Evolutionary conservation across 2,329 filamentous ascomycete genomes (phyloP).

Genomic region (Diaporthe australafricana): DNA sequence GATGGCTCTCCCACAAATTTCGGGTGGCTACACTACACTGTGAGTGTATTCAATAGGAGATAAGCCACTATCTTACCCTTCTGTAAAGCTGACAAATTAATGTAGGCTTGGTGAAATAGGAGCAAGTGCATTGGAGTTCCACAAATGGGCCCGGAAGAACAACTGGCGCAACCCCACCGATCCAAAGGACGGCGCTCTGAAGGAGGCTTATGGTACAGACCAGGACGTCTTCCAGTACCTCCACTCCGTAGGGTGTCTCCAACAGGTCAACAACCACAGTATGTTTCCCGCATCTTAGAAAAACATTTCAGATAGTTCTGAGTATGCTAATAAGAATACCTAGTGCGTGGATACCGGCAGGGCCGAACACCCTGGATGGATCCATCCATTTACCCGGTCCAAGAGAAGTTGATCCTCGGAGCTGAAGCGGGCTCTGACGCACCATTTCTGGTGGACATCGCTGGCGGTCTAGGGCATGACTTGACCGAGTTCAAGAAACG

Average conservation of each 20-base stretch:
- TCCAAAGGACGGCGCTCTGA: neutral
- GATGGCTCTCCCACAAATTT: slow-evolving; percentile 49
- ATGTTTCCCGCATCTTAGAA: neutral
- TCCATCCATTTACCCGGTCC: slow-evolving; percentile 46
- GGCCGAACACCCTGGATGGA: slow-evolving; percentile 51
- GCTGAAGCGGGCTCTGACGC: slow-evolving; percentile 41
- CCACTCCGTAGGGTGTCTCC: neutral
- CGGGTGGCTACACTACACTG: slow-evolving; percentile 45
- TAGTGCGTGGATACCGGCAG: slow-evolving; percentile 47
- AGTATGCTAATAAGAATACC: neutral
- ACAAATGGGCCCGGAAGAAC: slow-evolving; percentile 19
- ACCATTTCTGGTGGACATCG: slow-evolving; percentile 50
- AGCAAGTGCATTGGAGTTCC: slow-evolving; percentile 1
- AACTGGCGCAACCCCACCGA: slow-evolving; percentile 15
- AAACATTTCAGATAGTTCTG: neutral
- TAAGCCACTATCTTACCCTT: too few species aligned
- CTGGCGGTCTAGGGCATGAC: slow-evolving; percentile 51
- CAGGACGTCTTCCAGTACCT: slow-evolving; percentile 4
- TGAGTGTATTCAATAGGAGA: neutral
- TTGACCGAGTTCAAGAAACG: slow-evolving; percentile 45
- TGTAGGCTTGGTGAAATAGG: slow-evolving; percentile 12
- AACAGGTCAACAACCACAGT: slow-evolving; percentile 18
- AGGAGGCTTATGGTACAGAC: slow-evolving; percentile 13
- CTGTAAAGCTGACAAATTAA: neutral
- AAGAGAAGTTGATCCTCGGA: slow-evolving; percentile 46